Percentiles rank a stretch among this genome's conserved stretches.
phyloP scores from a whole-genome alignment of 345 rosid genomes.

The Moricandia moricandioides region DNA sequence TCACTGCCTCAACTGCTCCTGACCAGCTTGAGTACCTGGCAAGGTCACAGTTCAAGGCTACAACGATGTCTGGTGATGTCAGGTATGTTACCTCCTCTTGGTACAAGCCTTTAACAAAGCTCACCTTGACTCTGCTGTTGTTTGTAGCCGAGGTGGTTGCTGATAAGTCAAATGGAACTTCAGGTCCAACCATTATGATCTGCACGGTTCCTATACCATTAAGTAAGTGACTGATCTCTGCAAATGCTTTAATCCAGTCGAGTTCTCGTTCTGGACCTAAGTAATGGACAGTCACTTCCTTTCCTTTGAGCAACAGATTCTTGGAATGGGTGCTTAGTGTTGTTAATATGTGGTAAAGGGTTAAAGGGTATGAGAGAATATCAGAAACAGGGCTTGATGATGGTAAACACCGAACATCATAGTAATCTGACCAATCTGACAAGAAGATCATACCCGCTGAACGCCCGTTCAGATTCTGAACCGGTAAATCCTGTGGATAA shows the following conservation, averaged over 20 bases:
- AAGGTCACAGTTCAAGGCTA: constrained; percentile 50
- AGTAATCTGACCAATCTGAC: constrained; percentile 58
- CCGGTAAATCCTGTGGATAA: constrained; percentile 47
- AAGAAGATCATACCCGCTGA: constrained; percentile 41
- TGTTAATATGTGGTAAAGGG: constrained; percentile 51
- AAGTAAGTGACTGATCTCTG: constrained; percentile 27
- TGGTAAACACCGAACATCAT: constrained; percentile 45
- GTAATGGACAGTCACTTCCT: constrained; percentile 27
- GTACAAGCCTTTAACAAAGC: constrained; percentile 47
- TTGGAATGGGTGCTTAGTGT: constrained; percentile 48
- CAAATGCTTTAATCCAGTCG: constrained; percentile 31
- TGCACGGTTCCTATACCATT: constrained; percentile 29
- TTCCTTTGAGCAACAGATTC: constrained; percentile 46
- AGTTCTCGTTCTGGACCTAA: constrained; percentile 34
- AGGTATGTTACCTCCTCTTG: constrained; percentile 53
- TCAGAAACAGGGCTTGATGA: constrained; percentile 56
- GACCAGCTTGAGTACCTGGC: constrained; percentile 43
- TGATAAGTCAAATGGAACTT: constrained; percentile 27
- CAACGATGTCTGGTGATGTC: constrained; percentile 48
- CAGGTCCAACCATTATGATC: constrained; percentile 30
- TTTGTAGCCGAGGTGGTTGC: constrained; percentile 5
- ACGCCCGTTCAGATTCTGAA: constrained; percentile 34
- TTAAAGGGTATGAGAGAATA: constrained; percentile 51
- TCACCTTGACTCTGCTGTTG: constrained; percentile 28
- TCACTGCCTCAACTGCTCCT: constrained; percentile 47